Evolutionary conservation across 768 basidiomycete genomes (phyloP).

Genomic region (Boletus eberwhitei): DNA sequence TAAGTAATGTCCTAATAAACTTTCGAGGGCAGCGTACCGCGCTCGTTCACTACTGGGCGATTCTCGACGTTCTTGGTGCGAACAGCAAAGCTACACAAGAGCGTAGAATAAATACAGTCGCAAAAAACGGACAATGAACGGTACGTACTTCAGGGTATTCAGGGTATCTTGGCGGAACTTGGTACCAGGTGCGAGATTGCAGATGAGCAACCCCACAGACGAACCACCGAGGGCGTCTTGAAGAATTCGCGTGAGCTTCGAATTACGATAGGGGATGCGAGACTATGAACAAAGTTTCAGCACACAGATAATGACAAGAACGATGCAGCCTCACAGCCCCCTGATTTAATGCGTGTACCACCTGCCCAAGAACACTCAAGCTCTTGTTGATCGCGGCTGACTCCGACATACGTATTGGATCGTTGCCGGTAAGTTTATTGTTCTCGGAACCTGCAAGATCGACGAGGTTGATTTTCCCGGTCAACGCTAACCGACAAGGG

Average conservation of each 20-base stretch:
- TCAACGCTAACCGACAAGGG: constrained; percentile 42
- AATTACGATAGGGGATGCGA: constrained; percentile 86
- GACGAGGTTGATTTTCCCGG: constrained; percentile 80
- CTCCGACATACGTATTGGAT: constrained; percentile 83
- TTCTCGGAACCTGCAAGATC: constrained; percentile 92
- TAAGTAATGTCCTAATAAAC: not conserved
- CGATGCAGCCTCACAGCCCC: constrained; percentile 46
- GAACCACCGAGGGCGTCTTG: constrained; percentile 88
- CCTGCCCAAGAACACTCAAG: constrained; percentile 81
- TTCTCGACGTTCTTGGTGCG: constrained; percentile 87
- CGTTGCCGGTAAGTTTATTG: constrained; percentile 88
- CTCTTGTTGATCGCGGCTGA: constrained; percentile 89
- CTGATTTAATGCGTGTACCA: constrained; percentile 79
- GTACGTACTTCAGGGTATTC: constrained; percentile 80
- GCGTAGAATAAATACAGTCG: not conserved
- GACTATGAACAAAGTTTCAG: constrained; percentile 38
- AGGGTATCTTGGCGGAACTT: constrained; percentile 86
- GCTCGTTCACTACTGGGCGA: constrained; percentile 73
- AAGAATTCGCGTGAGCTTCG: constrained; percentile 82
- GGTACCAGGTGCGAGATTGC: constrained; percentile 79
- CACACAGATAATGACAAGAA: not conserved
- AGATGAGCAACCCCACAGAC: constrained; percentile 77
- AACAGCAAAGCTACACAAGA: constrained; percentile 63
- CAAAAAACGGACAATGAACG: not conserved
- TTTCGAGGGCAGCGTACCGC: constrained; percentile 44